These are phyloP conservation scores for Triangularia verruculosa DNA, from an alignment of 2,329 filamentous ascomycete species.

Conservation along the genomic window DNA sequence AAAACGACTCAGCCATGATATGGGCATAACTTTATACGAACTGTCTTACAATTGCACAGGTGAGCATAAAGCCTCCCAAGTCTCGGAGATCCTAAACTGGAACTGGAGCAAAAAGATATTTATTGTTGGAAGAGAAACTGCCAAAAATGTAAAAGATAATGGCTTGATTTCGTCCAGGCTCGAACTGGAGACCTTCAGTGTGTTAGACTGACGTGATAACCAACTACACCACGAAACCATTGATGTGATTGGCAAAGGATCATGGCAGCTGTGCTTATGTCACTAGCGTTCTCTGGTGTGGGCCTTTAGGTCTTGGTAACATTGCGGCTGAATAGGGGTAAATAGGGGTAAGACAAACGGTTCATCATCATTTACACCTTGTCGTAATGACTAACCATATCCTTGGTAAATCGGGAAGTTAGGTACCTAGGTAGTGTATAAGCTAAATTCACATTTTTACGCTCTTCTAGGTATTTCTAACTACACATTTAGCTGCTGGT, in stretches of 20 bases:
- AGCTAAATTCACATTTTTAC: too few species aligned
- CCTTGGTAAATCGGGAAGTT: too few species aligned
- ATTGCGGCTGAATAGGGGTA: background rate
- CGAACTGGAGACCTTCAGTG: slow-evolving; percentile 35
- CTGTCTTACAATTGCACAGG: background rate
- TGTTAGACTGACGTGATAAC: slow-evolving; percentile 51
- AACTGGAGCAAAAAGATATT: background rate
- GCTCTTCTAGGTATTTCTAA: too few species aligned
- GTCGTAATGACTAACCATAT: too few species aligned
- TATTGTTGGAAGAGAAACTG: too few species aligned
- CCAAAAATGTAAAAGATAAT: slow-evolving; percentile 4
- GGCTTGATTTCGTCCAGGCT: slow-evolving; percentile 28
- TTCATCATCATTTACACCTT: background rate
- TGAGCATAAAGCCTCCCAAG: background rate
- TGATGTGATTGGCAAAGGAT: background rate
- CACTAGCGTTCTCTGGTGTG: background rate
- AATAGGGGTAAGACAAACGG: background rate
- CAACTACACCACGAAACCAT: slow-evolving; percentile 38
- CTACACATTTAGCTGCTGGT: too few species aligned
- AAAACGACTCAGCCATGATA: background rate
- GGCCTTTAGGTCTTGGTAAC: background rate
- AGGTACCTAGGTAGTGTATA: too few species aligned
- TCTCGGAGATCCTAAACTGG: background rate
- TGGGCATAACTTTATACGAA: background rate
- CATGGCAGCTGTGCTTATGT: background rate